Conservation (phyloP, 1,284 basidiomycete genomes). For the Papiliotrema fonsecae region DNA sequence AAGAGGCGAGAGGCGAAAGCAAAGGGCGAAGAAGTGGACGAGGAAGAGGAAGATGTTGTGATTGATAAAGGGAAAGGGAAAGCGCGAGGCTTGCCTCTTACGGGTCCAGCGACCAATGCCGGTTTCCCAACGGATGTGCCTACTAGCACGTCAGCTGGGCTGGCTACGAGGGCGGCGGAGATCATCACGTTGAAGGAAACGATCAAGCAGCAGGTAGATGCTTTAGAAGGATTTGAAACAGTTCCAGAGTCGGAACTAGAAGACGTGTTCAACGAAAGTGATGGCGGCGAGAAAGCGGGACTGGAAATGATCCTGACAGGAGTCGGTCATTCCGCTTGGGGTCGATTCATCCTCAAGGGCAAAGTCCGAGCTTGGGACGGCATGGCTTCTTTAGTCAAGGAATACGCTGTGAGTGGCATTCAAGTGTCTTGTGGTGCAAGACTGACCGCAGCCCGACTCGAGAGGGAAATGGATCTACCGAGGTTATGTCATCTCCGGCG, state of each 20-base stretch:
- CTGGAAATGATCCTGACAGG: constrained; percentile 50
- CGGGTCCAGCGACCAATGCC: constrained; percentile 42
- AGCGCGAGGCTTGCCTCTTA: constrained; percentile 20
- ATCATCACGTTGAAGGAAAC: constrained; percentile 32
- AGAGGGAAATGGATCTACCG: constrained; percentile 54
- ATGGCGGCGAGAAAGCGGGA: constrained; percentile 25
- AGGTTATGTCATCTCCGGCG: constrained; percentile 46
- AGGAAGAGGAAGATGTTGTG: not conserved
- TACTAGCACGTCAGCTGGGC: constrained; percentile 17
- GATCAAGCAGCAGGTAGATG: constrained; percentile 37
- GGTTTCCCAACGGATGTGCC: constrained; percentile 37
- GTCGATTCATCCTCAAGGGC: constrained; percentile 51
- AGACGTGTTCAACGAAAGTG: constrained; percentile 18
- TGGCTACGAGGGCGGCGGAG: constrained; percentile 33
- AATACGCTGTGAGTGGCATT: constrained; percentile 48
- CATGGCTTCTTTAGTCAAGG: constrained; percentile 52
- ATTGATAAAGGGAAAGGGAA: constrained; percentile 3
- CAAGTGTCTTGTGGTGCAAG: not conserved
- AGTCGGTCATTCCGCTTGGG: constrained; percentile 54
- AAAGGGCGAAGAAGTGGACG: constrained; percentile 7
- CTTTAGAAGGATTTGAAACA: constrained; percentile 37
- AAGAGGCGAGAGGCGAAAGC: not conserved
- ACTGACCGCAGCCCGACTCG: constrained; percentile 42
- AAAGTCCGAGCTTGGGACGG: constrained; percentile 53
- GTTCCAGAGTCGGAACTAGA: constrained; percentile 34